phyloP scores from a whole-genome alignment of 2,329 filamentous ascomycete species.

The Penicillium freii region DNA sequence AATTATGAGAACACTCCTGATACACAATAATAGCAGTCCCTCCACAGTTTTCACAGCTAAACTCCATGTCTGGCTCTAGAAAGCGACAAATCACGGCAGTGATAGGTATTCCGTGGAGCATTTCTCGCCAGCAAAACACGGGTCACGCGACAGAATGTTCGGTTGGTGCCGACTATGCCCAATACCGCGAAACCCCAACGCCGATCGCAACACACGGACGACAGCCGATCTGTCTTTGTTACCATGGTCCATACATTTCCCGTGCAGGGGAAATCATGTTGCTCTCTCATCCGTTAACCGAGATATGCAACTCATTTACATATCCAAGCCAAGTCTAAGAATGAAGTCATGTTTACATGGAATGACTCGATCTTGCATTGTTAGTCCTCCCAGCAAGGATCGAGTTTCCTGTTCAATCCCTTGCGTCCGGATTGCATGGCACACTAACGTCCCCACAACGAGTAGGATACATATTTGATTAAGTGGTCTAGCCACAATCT shows the following conservation, averaged over 20 bases:
- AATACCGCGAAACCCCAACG: constrained; percentile 4
- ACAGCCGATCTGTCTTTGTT: neutral
- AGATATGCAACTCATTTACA: constrained; percentile 1
- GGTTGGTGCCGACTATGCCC: neutral
- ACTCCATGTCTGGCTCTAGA: neutral
- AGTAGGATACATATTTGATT: neutral
- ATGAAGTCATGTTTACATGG: constrained; percentile 4
- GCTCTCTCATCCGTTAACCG: neutral
- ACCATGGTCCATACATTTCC: neutral
- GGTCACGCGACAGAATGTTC: constrained; percentile 9
- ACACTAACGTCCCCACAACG: neutral
- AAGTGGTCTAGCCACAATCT: neutral
- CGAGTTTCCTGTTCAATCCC: constrained; percentile 4
- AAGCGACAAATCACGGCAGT: constrained; percentile 4
- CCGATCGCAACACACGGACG: constrained; percentile 4
- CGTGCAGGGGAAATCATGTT: neutral
- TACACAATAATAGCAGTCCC: neutral
- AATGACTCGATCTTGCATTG: constrained; percentile 3
- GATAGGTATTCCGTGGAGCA: neutral
- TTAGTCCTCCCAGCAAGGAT: constrained; percentile 1
- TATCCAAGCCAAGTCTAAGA: neutral
- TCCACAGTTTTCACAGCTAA: neutral
- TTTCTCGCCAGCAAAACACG: neutral
- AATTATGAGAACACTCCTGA: neutral
- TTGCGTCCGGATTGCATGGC: constrained; percentile 9